phyloP scores from a whole-genome alignment of 1,284 basidiomycete species.

The Pascua guehoae region DNA sequence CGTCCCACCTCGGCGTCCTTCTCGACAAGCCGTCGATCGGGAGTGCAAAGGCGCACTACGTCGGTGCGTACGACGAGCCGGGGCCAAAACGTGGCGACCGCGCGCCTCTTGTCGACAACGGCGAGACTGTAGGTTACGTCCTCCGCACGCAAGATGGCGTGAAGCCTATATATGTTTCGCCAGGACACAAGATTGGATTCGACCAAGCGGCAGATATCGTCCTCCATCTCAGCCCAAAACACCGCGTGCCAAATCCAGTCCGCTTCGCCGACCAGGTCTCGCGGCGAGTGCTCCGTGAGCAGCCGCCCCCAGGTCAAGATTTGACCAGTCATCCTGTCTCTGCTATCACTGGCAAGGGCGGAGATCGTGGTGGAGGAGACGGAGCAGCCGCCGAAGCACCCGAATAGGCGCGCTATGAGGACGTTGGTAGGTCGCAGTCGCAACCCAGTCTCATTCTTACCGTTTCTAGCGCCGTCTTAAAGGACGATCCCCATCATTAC shows the following conservation, averaged over 20 bases:
- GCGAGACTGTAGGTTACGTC: neutral
- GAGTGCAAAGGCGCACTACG: conserved; percentile 1
- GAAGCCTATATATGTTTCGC: conserved; percentile 1
- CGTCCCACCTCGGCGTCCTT: conserved; percentile 2
- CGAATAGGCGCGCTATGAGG: too few relatives aligned
- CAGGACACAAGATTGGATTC: neutral
- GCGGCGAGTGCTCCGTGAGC: neutral
- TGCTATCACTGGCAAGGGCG: too few relatives aligned
- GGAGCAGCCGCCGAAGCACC: too few relatives aligned
- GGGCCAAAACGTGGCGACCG: neutral
- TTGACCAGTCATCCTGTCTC: too few relatives aligned
- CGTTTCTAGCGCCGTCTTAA: too few relatives aligned
- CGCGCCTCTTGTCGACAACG: neutral
- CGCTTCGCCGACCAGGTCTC: conserved; percentile 2
- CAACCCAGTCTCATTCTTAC: too few relatives aligned
- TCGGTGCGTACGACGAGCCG: neutral
- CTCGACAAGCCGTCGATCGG: neutral
- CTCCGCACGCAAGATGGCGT: conserved; percentile 1
- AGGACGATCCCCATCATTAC: too few relatives aligned
- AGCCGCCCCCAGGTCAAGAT: too few relatives aligned
- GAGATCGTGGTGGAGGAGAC: too few relatives aligned
- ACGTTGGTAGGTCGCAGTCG: too few relatives aligned
- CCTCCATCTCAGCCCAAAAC: neutral
- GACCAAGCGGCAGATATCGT: neutral
- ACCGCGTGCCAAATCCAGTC: conserved; percentile 1